Conservation (phyloP, 2,329 filamentous ascomycete genomes). For the Fusarium mexicanum region DNA sequence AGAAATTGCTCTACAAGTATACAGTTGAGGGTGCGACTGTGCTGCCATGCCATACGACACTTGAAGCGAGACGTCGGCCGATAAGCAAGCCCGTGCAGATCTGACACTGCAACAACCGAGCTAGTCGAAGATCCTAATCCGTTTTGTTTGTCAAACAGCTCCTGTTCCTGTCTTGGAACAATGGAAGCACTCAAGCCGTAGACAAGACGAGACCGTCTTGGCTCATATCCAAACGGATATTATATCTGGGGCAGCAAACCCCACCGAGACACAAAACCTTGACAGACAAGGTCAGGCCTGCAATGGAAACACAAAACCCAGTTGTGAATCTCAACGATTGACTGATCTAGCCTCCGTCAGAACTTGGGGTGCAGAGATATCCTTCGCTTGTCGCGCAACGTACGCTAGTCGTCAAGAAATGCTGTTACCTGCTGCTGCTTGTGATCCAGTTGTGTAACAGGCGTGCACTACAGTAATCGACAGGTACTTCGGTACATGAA, state of each 20-base stretch:
- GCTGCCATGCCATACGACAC: conserved; percentile 11
- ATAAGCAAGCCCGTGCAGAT: conserved; percentile 9
- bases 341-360: background rate
- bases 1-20: conserved; percentile 2
- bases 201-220: conserved; percentile 5
- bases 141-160: conserved; percentile 27
- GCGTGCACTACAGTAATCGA: conserved; percentile 1
- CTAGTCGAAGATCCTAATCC: background rate
- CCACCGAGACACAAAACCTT: conserved; percentile 24
- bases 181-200: conserved; percentile 2
- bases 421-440: conserved; percentile 10
- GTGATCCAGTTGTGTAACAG: conserved; percentile 28
- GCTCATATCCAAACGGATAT: conserved; percentile 23
- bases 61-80: conserved; percentile 26
- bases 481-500: background rate
- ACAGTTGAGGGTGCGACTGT: background rate
- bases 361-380: conserved; percentile 3
- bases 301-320: conserved; percentile 18
- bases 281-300: conserved; percentile 32
- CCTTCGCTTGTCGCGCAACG: conserved; percentile 31
- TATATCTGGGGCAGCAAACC: conserved; percentile 4
- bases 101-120: conserved; percentile 6
- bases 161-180: conserved; percentile 12
- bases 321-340: background rate
- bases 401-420: conserved; percentile 34